These are phyloP conservation scores for Aspergillus tanneri DNA, from an alignment of 2,329 filamentous ascomycete genomes.

Conservation along the genomic window DNA sequence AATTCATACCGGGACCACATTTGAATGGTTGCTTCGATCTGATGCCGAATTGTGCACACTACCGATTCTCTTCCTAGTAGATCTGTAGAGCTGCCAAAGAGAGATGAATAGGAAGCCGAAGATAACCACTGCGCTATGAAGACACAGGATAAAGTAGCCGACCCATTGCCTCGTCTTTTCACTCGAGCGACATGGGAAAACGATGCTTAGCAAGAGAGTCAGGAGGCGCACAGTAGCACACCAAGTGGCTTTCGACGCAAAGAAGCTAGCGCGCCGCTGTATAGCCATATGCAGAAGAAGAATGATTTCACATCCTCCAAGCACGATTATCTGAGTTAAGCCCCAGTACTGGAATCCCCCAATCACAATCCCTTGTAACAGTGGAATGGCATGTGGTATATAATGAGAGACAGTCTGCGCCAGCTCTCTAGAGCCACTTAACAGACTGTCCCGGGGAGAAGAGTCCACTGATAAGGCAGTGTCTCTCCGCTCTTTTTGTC, in stretches of 20 bases:
- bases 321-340: background rate
- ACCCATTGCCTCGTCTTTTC: conserved; percentile 6
- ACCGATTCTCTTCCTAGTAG: background rate
- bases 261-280: background rate
- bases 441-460: background rate
- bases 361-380: background rate
- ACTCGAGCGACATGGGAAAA: background rate
- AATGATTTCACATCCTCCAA: background rate
- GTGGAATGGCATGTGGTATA: background rate
- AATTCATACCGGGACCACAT: no score
- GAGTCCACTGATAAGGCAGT: background rate
- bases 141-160: conserved; percentile 7
- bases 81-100: background rate
- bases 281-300: background rate
- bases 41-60: no score
- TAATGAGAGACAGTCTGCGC: background rate
- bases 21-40: background rate
- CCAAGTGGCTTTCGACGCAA: conserved; percentile 1
- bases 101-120: conserved; percentile 2
- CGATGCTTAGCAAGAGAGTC: background rate
- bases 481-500: background rate
- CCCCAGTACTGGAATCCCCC: conserved; percentile 2
- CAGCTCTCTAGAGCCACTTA: background rate
- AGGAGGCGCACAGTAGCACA: conserved; percentile 1
- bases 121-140: conserved; percentile 6